Evolutionary conservation across 371 early-diverging fungal species (phyloP).

Genomic region (Apophysomyces variabilis): DNA sequence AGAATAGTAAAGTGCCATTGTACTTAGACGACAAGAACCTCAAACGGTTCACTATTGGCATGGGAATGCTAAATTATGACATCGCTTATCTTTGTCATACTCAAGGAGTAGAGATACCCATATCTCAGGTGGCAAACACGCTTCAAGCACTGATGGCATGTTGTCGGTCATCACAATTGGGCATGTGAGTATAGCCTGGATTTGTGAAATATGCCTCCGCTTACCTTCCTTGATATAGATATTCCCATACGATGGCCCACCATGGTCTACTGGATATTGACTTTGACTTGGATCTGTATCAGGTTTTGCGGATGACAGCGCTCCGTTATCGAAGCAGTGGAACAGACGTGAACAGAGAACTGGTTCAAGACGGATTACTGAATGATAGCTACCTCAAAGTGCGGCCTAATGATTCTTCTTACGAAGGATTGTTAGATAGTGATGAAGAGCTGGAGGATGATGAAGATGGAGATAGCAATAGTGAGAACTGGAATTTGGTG

Average conservation of each 20-base stretch:
- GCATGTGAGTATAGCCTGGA: constrained; percentile 50
- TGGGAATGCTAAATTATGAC: constrained; percentile 87
- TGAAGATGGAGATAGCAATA: constrained; percentile 18
- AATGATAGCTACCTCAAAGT: constrained; percentile 28
- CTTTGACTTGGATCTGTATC: constrained; percentile 42
- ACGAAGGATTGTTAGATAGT: constrained; percentile 12
- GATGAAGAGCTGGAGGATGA: constrained; percentile 16
- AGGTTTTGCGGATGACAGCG: constrained; percentile 43
- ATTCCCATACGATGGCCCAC: constrained; percentile 40
- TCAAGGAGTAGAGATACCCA: constrained; percentile 76
- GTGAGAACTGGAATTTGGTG: constrained; percentile 51
- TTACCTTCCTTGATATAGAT: constrained; percentile 22
- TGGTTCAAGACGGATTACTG: constrained; percentile 17
- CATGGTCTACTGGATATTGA: constrained; percentile 33
- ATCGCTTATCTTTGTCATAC: constrained; percentile 84
- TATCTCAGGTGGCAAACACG: constrained; percentile 64
- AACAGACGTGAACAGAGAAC: constrained; percentile 14
- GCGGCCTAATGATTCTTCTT: constrained; percentile 9
- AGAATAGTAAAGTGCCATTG: constrained; percentile 60
- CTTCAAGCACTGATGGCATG: constrained; percentile 76
- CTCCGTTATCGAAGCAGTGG: constrained; percentile 24
- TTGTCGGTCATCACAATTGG: constrained; percentile 66
- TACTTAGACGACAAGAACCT: constrained; percentile 63
- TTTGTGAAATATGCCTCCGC: not conserved
- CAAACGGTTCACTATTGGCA: constrained; percentile 67